phyloP scores from a whole-genome alignment of 2,329 filamentous ascomycete species.

The Zymoseptoria ardabiliae region DNA sequence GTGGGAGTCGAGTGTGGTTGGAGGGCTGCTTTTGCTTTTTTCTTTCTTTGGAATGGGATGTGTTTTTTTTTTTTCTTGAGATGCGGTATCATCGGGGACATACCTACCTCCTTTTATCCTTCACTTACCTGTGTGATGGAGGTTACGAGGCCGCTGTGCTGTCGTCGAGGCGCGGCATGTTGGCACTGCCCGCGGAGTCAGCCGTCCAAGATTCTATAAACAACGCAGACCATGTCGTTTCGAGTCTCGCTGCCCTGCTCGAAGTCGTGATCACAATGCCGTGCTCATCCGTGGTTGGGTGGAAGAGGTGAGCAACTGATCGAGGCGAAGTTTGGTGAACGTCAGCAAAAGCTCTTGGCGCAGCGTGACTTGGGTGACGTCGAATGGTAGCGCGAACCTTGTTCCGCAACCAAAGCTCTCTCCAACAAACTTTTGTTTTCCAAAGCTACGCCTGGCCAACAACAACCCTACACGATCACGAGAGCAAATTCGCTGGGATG shows the following conservation, averaged over 20 bases:
- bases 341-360: not conserved
- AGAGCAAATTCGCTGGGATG: not conserved
- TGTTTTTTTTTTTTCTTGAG: not conserved
- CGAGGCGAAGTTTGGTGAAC: not conserved
- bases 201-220: not conserved
- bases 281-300: not conserved
- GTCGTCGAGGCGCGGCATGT: not conserved
- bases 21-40: too few relatives aligned
- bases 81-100: too few relatives aligned
- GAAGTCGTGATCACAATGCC: not conserved
- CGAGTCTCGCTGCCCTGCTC: not conserved
- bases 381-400: not conserved
- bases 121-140: not conserved
- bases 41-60: not conserved
- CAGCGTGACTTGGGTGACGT: not conserved
- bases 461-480: not conserved
- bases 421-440: not conserved
- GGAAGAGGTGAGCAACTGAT: not conserved
- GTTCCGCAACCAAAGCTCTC: not conserved
- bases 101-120: not conserved
- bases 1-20: not conserved
- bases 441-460: not conserved
- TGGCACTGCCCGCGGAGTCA: not conserved
- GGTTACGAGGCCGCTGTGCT: not conserved
- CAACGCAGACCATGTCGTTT: not conserved